Evolutionary conservation across 352 stramenopile genomes (phyloP).

Genomic region (Globisporangium cylindrosporum): DNA sequence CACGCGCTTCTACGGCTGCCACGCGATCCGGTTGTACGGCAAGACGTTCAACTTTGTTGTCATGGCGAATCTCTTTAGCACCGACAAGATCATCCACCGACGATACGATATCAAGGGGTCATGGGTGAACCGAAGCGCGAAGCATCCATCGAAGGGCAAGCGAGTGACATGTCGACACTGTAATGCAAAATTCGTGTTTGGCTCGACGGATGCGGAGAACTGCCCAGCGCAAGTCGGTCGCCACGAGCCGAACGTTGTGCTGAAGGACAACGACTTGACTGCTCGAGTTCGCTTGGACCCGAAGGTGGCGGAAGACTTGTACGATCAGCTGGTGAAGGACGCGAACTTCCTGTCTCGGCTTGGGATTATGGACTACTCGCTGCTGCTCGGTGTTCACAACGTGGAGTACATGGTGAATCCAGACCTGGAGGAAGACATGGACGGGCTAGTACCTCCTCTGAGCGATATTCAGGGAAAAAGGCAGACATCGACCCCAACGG

Average conservation of each 20-base stretch:
- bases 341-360: constrained; percentile 80
- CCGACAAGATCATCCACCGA: constrained; percentile 78
- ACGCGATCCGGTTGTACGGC: constrained; percentile 82
- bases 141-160: constrained; percentile 85
- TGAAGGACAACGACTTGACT: constrained; percentile 88
- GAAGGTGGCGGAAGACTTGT: constrained; percentile 76
- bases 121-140: constrained; percentile 86
- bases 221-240: constrained; percentile 72
- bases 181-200: constrained; percentile 87
- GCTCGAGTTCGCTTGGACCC: constrained; percentile 75
- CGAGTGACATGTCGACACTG: constrained; percentile 83
- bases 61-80: constrained; percentile 87
- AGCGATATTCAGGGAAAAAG: constrained; percentile 5
- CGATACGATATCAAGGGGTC: constrained; percentile 89
- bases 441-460: constrained; percentile 4
- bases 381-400: constrained; percentile 88
- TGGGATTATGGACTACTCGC: constrained; percentile 91
- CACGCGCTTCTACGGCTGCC: constrained; percentile 82
- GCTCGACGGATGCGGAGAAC: constrained; percentile 73
- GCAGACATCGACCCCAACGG: constrained; percentile 21
- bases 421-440: constrained; percentile 54
- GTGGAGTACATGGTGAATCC: constrained; percentile 86
- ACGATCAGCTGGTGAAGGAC: constrained; percentile 84
- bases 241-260: constrained; percentile 83
- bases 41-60: constrained; percentile 91